Base-by-base conservation (phyloP, 2,329 filamentous ascomycete species). In the Aspergillus costaricaensis region DNA sequence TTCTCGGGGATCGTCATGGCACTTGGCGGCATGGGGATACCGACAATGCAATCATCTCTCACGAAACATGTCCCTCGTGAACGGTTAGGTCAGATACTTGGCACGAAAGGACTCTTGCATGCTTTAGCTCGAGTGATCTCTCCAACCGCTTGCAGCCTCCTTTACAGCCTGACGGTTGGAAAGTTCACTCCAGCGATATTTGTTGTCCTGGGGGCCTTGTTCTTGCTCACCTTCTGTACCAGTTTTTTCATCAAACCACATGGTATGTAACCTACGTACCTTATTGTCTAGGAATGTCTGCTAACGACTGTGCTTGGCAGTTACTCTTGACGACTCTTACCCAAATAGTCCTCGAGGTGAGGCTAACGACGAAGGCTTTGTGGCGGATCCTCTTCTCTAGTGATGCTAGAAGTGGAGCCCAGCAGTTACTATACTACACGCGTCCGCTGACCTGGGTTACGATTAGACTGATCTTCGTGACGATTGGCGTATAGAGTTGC, bases 1-100 rank as follows among this genome's bases (percentile, higher is more conserved):
- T 63, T 86, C 0, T 89, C 88, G 17, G 94, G 91, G 51, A 81
- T 91, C 48, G 68, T 93, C 17, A 89, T 91, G 1, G 84, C 91
- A 0, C 78, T 96, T 41, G 94, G 94, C 23, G 93, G 93, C 1
- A 88, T 98, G 49, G 93, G 90, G 0, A 89, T 89, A 38, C 93
- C 95, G 1, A 95, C 91, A 0, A 82, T 96, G 53, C 92, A 96
- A 71, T 89, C 91, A 1, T 85, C 90, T 0, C 80, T 97, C 54
- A 97, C 92, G 19, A 98, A 97, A 73, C 95, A 98, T 74, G 89
- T 98, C 0, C 91, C 93, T 0, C 82, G 87, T 0, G 90, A 95
- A 64, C 85, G 86, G 50, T 89, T 95, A 0, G 95, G 95, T 0
- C 88, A 95, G 73, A 80, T 98, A n/a, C 83, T 99, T 0, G 95